Conservation (phyloP, 805 yeast species). For the Kockiozyma suomiensis region DNA sequence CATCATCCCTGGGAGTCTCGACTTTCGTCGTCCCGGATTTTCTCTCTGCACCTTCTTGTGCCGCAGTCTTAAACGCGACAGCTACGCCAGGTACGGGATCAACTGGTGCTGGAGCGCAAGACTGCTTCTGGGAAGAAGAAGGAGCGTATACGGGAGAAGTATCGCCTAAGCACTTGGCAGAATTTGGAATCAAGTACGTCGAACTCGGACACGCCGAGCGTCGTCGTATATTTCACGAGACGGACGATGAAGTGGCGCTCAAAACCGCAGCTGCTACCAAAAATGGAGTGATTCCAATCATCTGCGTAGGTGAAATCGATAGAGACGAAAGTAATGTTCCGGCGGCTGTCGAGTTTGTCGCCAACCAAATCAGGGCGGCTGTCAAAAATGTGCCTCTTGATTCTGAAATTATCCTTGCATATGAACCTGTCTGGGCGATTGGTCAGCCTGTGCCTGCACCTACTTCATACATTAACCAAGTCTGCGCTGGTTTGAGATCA, state of each 20-base stretch:
- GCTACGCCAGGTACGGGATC: not conserved
- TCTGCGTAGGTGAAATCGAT: constrained; percentile 38
- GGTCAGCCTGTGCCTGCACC: constrained; percentile 40
- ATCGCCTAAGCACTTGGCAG: constrained; percentile 36
- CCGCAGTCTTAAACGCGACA: not conserved
- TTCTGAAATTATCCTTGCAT: constrained; percentile 36
- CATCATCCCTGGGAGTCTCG: constrained; percentile 25
- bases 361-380: constrained; percentile 32
- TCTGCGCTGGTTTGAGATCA: constrained; percentile 33
- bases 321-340: constrained; percentile 6
- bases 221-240: constrained; percentile 37
- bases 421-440: constrained; percentile 43
- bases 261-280: constrained; percentile 35
- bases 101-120: constrained; percentile 38
- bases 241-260: constrained; percentile 36
- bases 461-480: constrained; percentile 35
- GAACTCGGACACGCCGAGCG: constrained; percentile 42
- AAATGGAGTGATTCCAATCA: constrained; percentile 36
- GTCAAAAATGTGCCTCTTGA: constrained; percentile 4
- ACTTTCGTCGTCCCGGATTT: constrained; percentile 37
- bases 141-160: constrained; percentile 42
- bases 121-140: constrained; percentile 36
- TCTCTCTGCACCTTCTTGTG: constrained; percentile 29
- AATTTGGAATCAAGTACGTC: constrained; percentile 36
- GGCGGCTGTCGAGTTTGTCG: constrained; percentile 33